A percentile compares a stretch with the other conserved stretches of the same genome.
Conservation (phyloP, 225 moss, liverwort and hornwort species). For the Sphagnum tenellum region DNA sequence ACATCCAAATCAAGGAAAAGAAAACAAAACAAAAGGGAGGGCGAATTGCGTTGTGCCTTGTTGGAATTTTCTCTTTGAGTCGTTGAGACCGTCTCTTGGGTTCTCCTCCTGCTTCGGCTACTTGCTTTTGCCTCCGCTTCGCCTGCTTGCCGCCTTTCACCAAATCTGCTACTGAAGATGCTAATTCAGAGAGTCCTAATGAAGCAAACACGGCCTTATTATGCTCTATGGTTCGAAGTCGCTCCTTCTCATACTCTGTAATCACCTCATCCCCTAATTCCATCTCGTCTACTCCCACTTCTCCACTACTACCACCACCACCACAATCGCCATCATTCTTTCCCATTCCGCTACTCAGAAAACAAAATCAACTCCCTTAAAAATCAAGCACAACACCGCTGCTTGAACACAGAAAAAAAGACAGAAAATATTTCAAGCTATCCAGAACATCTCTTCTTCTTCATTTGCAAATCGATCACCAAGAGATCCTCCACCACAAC, state of each 20-base stretch:
- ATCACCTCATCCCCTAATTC: slow-evolving; percentile 3
- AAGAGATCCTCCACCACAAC: too few species aligned
- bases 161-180: slow-evolving; percentile 14
- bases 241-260: slow-evolving; percentile 56
- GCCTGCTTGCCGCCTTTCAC: not conserved
- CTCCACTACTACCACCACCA: not conserved
- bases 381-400: too few species aligned
- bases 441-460: too few species aligned
- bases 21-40: not conserved
- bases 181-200: slow-evolving; percentile 34
- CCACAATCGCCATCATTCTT: too few species aligned
- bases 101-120: not conserved
- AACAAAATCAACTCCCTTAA: too few species aligned
- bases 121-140: too few species aligned
- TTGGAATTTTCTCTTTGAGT: slow-evolving; percentile 11
- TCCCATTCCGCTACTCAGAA: too few species aligned
- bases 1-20: not conserved
- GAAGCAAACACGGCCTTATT: slow-evolving; percentile 54
- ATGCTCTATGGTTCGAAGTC: slow-evolving; percentile 36
- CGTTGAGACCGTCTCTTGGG: slow-evolving; percentile 42
- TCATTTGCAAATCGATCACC: too few species aligned
- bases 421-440: too few species aligned
- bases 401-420: too few species aligned
- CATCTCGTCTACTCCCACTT: not conserved
- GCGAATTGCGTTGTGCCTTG: not conserved